Conservation (phyloP, 2,329 filamentous ascomycete species). For the Pestalotiopsis fici region DNA sequence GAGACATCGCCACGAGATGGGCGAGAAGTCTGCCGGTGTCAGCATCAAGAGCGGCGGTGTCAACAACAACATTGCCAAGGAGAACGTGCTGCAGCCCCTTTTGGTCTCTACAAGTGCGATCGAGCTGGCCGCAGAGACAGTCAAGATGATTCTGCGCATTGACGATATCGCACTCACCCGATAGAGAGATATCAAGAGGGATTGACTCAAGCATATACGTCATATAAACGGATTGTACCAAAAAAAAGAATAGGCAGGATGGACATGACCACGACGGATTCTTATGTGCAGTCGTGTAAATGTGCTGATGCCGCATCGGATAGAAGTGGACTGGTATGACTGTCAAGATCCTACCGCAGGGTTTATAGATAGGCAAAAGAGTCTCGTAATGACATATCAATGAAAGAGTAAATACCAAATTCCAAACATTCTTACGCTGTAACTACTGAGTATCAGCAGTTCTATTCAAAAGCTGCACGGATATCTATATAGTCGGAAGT, state of each 20-base stretch:
- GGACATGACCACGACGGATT: not conserved
- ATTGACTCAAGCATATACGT: not conserved
- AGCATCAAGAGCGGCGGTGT: conserved; percentile 98
- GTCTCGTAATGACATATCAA: not conserved
- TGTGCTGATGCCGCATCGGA: not conserved
- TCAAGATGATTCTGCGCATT: conserved; percentile 85
- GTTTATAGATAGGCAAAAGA: not conserved
- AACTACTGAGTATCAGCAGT: too few species aligned
- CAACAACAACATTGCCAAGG: conserved; percentile 93
- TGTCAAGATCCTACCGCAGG: not conserved
- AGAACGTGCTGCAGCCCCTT: conserved; percentile 94
- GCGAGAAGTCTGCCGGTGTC: conserved; percentile 93
- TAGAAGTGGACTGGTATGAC: conserved; percentile 5
- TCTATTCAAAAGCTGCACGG: too few species aligned
- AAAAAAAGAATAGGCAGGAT: not conserved
- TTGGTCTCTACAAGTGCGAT: conserved; percentile 97
- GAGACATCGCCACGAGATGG: conserved; percentile 89
- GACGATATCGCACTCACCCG: conserved; percentile 67
- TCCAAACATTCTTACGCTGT: not conserved
- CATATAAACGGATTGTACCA: not conserved
- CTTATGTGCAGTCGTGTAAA: not conserved
- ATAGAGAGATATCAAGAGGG: conserved; percentile 33
- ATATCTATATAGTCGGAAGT: too few species aligned
- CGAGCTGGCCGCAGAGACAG: conserved; percentile 94
- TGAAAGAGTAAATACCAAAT: not conserved